Evolutionary conservation across 2,329 filamentous ascomycete genomes (phyloP).

Genomic region (Dactylellina haptotyla): DNA sequence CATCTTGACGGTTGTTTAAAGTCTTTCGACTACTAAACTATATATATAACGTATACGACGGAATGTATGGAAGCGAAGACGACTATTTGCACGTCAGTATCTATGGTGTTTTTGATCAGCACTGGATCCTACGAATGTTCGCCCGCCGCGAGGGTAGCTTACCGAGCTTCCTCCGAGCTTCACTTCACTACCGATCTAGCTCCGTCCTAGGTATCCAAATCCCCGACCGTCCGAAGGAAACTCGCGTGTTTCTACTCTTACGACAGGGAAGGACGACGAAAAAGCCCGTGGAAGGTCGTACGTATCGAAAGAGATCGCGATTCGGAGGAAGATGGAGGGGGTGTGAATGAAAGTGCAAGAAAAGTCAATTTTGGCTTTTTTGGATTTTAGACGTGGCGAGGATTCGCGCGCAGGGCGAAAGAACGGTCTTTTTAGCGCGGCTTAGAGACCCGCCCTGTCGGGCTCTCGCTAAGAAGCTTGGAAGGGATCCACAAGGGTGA

Average conservation of each 20-base stretch:
- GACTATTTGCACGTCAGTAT: background rate
- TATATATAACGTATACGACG: background rate
- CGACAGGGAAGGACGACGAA: background rate
- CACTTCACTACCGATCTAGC: background rate
- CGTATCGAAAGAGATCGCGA: slow-evolving; percentile 30
- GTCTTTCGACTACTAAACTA: background rate
- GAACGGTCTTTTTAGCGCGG: slow-evolving; percentile 9
- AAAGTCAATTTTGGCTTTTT: background rate
- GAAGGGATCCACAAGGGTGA: background rate
- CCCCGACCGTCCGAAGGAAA: background rate
- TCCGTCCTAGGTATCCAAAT: background rate
- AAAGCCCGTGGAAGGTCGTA: background rate
- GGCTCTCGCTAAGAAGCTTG: slow-evolving; percentile 7
- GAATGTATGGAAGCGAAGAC: background rate
- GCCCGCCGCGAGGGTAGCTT: background rate
- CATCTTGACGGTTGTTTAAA: slow-evolving; percentile 37
- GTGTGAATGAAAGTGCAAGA: slow-evolving; percentile 13
- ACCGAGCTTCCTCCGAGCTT: background rate
- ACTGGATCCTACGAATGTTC: slow-evolving; percentile 6
- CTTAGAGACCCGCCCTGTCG: background rate
- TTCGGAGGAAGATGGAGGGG: slow-evolving; percentile 38
- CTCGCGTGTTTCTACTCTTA: background rate
- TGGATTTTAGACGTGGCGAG: background rate
- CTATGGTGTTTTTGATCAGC: background rate
- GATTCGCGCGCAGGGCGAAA: background rate